Percentiles rank a stretch among this genome's conserved stretches.
These are phyloP conservation scores for Cinnamomum micranthum DNA, from an alignment of 164 flowering plant species.

Conservation along the genomic window DNA sequence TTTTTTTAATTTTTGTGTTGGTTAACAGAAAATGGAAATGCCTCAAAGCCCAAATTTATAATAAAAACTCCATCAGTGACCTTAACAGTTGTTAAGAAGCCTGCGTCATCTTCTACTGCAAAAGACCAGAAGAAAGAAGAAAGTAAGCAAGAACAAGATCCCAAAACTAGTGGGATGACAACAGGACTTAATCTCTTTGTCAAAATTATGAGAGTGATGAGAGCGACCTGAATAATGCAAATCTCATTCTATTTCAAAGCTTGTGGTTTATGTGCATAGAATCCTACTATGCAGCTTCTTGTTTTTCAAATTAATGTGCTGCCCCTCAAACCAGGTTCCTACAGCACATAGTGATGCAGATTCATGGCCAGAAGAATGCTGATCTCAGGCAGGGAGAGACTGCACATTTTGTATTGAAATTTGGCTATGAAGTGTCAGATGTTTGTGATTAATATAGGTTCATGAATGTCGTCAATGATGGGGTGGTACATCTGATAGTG, in stretches of 20 bases:
- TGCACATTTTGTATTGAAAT: neutral
- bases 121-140: neutral
- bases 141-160: neutral
- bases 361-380: neutral
- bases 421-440: neutral
- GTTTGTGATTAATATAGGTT: neutral
- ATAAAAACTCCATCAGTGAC: slow-evolving; percentile 6
- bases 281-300: neutral
- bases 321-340: neutral
- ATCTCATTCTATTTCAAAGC: neutral
- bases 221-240: neutral
- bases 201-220: slow-evolving; percentile 10
- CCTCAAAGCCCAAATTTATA: neutral
- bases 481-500: neutral
- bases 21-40: neutral
- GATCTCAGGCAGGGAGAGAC: neutral
- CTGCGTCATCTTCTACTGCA: neutral
- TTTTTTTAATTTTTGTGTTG: neutral
- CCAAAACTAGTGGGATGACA: neutral
- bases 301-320: too few relatives aligned
- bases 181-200: slow-evolving; percentile 9
- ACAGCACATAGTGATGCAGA: neutral
- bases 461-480: neutral
- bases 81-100: slow-evolving; percentile 7
- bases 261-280: neutral